phyloP scores from a whole-genome alignment of 257 asterid species.

The Rhazya stricta region DNA sequence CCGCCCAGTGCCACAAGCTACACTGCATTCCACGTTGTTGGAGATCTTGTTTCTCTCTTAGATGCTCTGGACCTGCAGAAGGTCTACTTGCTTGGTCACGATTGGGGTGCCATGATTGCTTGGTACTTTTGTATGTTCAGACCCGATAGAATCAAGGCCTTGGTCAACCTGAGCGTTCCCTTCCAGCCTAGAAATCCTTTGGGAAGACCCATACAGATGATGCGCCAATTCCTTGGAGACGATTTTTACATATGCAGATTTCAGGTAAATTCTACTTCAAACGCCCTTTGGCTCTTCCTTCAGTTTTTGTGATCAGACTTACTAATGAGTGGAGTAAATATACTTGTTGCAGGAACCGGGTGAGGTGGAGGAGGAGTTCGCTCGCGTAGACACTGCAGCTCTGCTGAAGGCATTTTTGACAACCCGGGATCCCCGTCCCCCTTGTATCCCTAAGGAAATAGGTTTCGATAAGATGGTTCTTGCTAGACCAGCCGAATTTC shows the following conservation, averaged over 20 bases:
- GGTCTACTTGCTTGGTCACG: conserved; percentile 89
- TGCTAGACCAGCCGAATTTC: conserved; percentile 11
- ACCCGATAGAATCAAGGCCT: conserved; percentile 70
- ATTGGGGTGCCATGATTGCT: conserved; percentile 87
- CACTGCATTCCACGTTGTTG: conserved; percentile 67
- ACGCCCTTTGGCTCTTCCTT: no score
- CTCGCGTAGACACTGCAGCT: conserved; percentile 42
- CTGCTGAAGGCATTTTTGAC: conserved; percentile 49
- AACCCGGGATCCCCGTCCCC: conserved; percentile 42
- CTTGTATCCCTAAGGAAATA: conserved; percentile 28
- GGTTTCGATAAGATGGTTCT: conserved; percentile 19
- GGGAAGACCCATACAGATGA: conserved; percentile 48
- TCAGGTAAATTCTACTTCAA: conserved; percentile 43
- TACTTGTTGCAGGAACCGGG: conserved; percentile 49
- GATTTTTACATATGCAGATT: conserved; percentile 87
- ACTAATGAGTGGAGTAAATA: neutral
- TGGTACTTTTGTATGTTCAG: conserved; percentile 72
- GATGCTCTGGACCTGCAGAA: conserved; percentile 48
- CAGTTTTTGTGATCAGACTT: neutral
- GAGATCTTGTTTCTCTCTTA: conserved; percentile 64
- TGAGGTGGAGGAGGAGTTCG: conserved; percentile 67
- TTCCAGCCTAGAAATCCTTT: conserved; percentile 59
- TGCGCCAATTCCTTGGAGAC: conserved; percentile 66
- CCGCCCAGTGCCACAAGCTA: conserved; percentile 64
- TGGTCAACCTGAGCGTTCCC: conserved; percentile 70